Evolutionary conservation across 257 asterid genomes (phyloP).

Genomic region (Eucommia ulmoides): DNA sequence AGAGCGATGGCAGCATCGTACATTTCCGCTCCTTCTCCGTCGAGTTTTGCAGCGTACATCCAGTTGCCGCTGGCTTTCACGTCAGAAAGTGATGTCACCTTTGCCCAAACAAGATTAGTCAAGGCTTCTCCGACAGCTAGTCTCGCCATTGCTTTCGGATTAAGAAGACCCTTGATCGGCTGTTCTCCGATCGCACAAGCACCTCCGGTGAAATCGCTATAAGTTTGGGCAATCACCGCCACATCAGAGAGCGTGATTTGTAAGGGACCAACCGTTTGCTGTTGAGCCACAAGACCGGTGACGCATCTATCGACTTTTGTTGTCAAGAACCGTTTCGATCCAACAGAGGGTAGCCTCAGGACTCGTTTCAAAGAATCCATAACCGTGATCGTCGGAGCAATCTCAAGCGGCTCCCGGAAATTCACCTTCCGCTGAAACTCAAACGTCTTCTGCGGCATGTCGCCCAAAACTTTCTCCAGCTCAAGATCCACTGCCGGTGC

Average conservation of each 20-base stretch:
- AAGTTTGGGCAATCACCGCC: slow-evolving; percentile 82
- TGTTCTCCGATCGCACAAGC: slow-evolving; percentile 91
- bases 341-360: slow-evolving; percentile 77
- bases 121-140: slow-evolving; percentile 90
- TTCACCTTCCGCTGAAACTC: slow-evolving; percentile 40
- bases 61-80: slow-evolving; percentile 94
- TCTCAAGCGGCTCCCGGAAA: slow-evolving; percentile 62
- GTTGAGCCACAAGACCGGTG: slow-evolving; percentile 95
- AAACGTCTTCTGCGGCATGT: slow-evolving; percentile 92
- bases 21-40: slow-evolving; percentile 96
- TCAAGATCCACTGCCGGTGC: slow-evolving; percentile 92
- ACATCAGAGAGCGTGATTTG: slow-evolving; percentile 82
- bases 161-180: slow-evolving; percentile 78
- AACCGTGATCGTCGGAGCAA: slow-evolving; percentile 62
- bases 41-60: slow-evolving; percentile 98
- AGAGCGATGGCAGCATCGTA: slow-evolving; percentile 87
- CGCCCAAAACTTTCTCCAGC: slow-evolving; percentile 95
- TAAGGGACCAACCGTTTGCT: slow-evolving; percentile 96
- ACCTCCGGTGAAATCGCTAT: slow-evolving; percentile 71
- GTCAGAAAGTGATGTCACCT: slow-evolving; percentile 73
- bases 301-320: slow-evolving; percentile 93
- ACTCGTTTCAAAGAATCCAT: slow-evolving; percentile 71
- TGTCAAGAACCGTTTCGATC: slow-evolving; percentile 82
- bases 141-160: slow-evolving; percentile 90
- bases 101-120: slow-evolving; percentile 86